These are phyloP conservation scores for Saitozyma podzolica DNA, from an alignment of 768 basidiomycete genomes.

Conservation along the genomic window DNA sequence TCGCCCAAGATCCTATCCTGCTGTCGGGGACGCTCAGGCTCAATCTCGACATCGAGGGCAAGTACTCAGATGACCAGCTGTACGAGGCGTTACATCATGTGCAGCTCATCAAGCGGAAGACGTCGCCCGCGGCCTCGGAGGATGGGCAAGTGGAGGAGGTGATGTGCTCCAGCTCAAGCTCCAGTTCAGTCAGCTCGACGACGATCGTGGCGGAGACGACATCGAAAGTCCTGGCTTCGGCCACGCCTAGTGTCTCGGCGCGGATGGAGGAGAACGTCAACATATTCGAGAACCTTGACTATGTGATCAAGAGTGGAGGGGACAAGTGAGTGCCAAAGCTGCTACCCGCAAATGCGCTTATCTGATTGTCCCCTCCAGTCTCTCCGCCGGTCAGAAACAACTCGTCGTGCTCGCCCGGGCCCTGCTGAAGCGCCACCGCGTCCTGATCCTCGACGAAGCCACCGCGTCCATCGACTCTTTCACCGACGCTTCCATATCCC, in stretches of 20 bases:
- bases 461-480: slow-evolving; percentile 47
- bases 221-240: slow-evolving; percentile 3
- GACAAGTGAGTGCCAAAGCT: slow-evolving; percentile 31
- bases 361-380: slow-evolving; percentile 12
- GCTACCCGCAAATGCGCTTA: background rate
- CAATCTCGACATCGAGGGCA: slow-evolving; percentile 47
- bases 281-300: slow-evolving; percentile 43
- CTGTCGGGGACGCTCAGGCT: slow-evolving; percentile 42
- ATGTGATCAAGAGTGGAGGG: slow-evolving; percentile 42
- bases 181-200: slow-evolving; percentile 7
- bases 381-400: slow-evolving; percentile 48
- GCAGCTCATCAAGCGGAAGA: slow-evolving; percentile 23
- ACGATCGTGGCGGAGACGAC: background rate
- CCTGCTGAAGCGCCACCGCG: slow-evolving; percentile 36
- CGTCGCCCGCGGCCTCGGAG: too few relatives aligned
- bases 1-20: slow-evolving; percentile 46
- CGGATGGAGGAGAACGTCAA: slow-evolving; percentile 13
- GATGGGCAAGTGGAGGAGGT: background rate
- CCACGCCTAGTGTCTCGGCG: slow-evolving; percentile 1
- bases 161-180: background rate
- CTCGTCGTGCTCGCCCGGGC: slow-evolving; percentile 46
- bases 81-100: slow-evolving; percentile 45
- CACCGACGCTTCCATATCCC: slow-evolving; percentile 42
- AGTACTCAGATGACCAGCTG: slow-evolving; percentile 36
- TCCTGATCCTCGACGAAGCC: slow-evolving; percentile 47